Percentiles rank a stretch among this genome's conserved stretches.
Conservation (phyloP, 768 basidiomycete genomes). For the Mycena venus region DNA sequence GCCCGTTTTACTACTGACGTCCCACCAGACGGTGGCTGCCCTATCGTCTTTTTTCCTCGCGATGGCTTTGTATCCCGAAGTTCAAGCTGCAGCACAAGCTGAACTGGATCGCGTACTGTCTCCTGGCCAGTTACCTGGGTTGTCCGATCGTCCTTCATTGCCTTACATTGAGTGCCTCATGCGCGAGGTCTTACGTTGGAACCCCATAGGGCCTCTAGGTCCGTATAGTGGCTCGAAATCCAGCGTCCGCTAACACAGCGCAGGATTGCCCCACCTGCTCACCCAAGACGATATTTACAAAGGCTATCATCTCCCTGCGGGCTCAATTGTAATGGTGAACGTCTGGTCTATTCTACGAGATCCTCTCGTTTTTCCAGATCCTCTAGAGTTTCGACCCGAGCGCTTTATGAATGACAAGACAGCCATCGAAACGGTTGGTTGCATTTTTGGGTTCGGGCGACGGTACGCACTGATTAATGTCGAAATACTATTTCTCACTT, state of each 20-base stretch:
- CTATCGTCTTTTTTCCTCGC: slow-evolving; percentile 20
- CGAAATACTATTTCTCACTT: not conserved
- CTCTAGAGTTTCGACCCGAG: slow-evolving; percentile 52
- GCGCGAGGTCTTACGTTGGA: slow-evolving; percentile 43
- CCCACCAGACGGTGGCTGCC: slow-evolving; percentile 21
- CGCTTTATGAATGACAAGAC: slow-evolving; percentile 49
- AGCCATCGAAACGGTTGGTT: slow-evolving; percentile 44
- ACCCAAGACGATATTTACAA: slow-evolving; percentile 42
- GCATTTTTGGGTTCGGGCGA: slow-evolving; percentile 53
- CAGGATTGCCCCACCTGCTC: slow-evolving; percentile 36
- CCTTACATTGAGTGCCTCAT: slow-evolving; percentile 43
- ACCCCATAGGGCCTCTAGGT: slow-evolving; percentile 41
- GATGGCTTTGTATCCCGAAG: slow-evolving; percentile 41
- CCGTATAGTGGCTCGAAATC: not conserved
- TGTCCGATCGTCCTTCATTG: slow-evolving; percentile 34
- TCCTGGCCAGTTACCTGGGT: slow-evolving; percentile 28
- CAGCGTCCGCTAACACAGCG: not conserved
- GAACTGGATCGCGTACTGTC: slow-evolving; percentile 40
- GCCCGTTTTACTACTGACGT: not conserved
- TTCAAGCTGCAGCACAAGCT: slow-evolving; percentile 39
- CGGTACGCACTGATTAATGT: slow-evolving; percentile 24
- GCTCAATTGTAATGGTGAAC: slow-evolving; percentile 40
- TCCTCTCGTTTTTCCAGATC: slow-evolving; percentile 47
- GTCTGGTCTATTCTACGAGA: slow-evolving; percentile 53
- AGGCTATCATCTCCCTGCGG: slow-evolving; percentile 43